A percentile compares a stretch with the other conserved stretches of the same genome.
phyloP scores from a whole-genome alignment of 176 grass and related monocot species.

The Zoysia japonica region DNA sequence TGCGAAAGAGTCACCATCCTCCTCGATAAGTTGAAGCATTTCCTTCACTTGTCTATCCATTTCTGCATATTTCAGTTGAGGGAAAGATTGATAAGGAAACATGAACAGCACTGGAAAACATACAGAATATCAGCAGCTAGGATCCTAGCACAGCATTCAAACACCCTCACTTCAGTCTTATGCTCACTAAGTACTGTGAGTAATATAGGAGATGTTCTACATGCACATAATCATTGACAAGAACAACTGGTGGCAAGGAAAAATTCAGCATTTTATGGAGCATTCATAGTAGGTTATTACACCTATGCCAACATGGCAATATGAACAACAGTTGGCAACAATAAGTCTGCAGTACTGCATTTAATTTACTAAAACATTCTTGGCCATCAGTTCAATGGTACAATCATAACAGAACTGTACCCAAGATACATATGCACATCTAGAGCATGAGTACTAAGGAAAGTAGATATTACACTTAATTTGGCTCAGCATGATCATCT shows the following conservation, averaged over 20 bases:
- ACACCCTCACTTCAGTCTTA: too few relatives aligned
- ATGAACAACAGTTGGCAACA: background rate
- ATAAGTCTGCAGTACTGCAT: background rate
- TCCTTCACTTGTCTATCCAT: constrained; percentile 77
- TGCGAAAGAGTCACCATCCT: constrained; percentile 65
- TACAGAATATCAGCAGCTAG: background rate
- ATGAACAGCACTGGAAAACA: background rate
- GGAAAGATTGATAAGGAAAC: constrained; percentile 2
- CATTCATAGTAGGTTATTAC: too few relatives aligned
- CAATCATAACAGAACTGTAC: constrained; percentile 7
- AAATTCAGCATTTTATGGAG: background rate
- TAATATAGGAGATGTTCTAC: background rate
- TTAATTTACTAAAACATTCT: background rate
- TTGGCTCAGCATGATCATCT: constrained; percentile 17
- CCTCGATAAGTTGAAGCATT: constrained; percentile 71
- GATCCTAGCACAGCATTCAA: constrained; percentile 7
- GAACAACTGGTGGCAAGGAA: background rate
- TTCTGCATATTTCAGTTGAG: constrained; percentile 53
- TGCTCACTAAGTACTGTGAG: background rate
- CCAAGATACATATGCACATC: constrained; percentile 10
- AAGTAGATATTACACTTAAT: constrained; percentile 1
- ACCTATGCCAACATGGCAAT: background rate
- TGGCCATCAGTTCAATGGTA: background rate
- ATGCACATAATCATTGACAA: background rate
- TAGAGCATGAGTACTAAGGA: constrained; percentile 7